Conservation (phyloP, 345 rosid species). For the Gossypium sturtianum region DNA sequence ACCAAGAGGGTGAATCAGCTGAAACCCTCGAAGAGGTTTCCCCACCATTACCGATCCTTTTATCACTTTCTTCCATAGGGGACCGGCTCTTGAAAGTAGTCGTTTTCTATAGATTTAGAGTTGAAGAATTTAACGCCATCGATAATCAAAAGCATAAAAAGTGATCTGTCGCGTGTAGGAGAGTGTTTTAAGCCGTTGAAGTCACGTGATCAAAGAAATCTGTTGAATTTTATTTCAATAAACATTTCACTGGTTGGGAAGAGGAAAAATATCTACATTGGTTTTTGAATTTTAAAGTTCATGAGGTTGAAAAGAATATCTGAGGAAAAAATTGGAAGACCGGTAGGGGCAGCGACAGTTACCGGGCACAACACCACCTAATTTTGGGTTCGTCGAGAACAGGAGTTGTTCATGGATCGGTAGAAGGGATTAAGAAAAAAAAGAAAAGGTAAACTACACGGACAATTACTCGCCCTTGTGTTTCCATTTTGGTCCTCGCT, state of each 20-base stretch:
- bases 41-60: neutral
- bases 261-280: neutral
- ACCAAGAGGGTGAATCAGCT: neutral
- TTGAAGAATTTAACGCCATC: neutral
- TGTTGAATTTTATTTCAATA: neutral
- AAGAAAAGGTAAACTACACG: too few relatives aligned
- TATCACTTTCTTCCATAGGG: constrained; percentile 16
- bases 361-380: too few relatives aligned
- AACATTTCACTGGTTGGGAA: neutral
- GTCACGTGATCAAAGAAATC: neutral
- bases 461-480: too few relatives aligned
- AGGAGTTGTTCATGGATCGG: too few relatives aligned
- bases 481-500: too few relatives aligned
- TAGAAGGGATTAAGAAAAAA: too few relatives aligned
- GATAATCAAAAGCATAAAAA: neutral
- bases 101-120: neutral
- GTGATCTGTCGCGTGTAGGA: neutral
- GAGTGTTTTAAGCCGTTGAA: neutral
- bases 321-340: too few relatives aligned
- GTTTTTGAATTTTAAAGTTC: neutral
- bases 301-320: neutral
- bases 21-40: constrained; percentile 17
- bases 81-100: neutral
- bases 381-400: too few relatives aligned
- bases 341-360: too few relatives aligned